Conservation (phyloP, 257 asterid species). For the Scutellaria barbata region DNA sequence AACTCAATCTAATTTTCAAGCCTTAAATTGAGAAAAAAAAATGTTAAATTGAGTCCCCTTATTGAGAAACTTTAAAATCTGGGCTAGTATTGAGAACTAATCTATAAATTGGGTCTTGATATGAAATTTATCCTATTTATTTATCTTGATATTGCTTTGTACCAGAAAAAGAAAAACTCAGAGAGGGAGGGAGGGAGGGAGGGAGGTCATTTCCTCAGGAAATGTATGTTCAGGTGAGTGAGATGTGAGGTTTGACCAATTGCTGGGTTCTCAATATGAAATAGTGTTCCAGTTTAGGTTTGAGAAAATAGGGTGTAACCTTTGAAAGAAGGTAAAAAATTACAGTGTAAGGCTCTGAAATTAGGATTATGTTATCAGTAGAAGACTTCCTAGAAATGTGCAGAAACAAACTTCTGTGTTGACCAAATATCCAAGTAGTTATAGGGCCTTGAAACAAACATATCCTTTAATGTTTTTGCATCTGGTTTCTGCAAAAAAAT, state of each 20-base stretch:
- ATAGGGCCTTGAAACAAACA: background rate
- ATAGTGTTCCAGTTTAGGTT: background rate
- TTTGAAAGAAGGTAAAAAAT: background rate
- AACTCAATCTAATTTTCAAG: no score
- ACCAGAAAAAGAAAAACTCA: no score
- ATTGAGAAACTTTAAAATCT: no score
- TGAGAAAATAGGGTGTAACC: background rate
- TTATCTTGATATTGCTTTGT: background rate
- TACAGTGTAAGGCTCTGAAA: background rate
- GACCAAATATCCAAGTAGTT: background rate
- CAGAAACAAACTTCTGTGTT: background rate
- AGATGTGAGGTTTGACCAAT: constrained; percentile 16
- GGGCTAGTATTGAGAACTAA: no score
- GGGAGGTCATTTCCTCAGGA: background rate
- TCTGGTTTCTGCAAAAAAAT: constrained; percentile 22
- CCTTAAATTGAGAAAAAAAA: no score
- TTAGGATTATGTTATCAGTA: no score
- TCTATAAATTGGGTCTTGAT: no score
- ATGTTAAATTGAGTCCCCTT: no score
- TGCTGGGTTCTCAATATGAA: constrained; percentile 5
- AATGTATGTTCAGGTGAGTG: constrained; percentile 6
- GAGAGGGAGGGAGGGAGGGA: no score
- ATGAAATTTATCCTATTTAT: no score
- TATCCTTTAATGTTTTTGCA: background rate
- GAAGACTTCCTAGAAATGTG: background rate